Conservation (phyloP, 352 stramenopile species). For the Phytophthora brassicae region DNA sequence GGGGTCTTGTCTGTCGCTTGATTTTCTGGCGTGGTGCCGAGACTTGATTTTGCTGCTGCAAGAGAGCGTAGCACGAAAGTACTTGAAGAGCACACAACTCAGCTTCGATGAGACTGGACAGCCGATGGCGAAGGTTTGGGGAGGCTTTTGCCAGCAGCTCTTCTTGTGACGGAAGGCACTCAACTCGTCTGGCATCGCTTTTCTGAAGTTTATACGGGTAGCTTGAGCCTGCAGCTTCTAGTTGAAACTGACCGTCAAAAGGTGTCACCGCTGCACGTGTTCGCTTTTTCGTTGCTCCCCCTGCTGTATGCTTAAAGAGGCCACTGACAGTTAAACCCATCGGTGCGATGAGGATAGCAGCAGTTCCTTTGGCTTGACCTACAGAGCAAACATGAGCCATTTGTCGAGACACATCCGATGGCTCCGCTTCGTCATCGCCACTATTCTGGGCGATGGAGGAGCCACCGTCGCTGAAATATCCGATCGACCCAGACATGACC, state of each 20-base stretch:
- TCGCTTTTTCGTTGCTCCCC: conserved; percentile 36
- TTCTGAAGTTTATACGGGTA: conserved; percentile 34
- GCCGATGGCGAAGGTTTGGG: conserved; percentile 62
- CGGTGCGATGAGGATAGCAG: conserved; percentile 20
- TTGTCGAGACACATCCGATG: conserved; percentile 21
- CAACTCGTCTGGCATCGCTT: conserved; percentile 30
- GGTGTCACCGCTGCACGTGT: conserved; percentile 16
- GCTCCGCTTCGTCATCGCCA: conserved; percentile 48
- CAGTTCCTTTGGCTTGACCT: conserved; percentile 24
- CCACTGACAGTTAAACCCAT: conserved; percentile 19
- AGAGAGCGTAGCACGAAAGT: conserved; percentile 70
- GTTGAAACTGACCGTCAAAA: conserved; percentile 12
- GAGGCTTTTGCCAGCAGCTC: conserved; percentile 75
- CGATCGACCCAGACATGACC: conserved; percentile 18
- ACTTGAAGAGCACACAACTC: conserved; percentile 83
- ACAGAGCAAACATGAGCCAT: neutral
- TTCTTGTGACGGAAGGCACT: conserved; percentile 66
- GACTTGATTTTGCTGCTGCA: conserved; percentile 51
- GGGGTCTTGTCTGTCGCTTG: conserved; percentile 21
- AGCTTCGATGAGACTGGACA: conserved; percentile 76
- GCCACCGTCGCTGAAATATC: conserved; percentile 68
- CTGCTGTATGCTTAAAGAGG: conserved; percentile 18
- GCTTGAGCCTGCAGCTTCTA: neutral
- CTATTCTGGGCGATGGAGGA: conserved; percentile 62
- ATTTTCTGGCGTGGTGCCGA: conserved; percentile 27